Evolutionary conservation across 805 yeast species (phyloP), one percentile per base, ranked within the genome.

Genomic region (Barnettozyma vustinii): DNA sequence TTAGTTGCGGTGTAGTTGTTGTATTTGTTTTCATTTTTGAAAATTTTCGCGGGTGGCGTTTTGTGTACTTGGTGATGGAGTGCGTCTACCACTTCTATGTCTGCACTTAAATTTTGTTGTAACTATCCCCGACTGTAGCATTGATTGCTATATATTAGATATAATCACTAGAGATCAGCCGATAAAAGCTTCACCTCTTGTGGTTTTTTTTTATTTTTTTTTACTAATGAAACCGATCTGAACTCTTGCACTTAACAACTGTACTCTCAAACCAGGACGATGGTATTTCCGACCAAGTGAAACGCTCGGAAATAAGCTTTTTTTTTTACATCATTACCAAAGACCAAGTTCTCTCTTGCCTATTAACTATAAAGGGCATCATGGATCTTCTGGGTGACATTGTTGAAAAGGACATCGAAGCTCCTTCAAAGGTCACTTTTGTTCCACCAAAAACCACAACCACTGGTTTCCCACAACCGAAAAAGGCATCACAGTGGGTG

Each of bases 391-490:
- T 66, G 66, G 89, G 96, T 27, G 92, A 84, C 49, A 92, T 92
- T 64, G 92, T 97, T 63, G 84, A 92, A 60, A 91, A 74, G 65
- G 92, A 94, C 51, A 89, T 81, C 2, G 95, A 83, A 52, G 96
- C 97, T 70, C 97, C 98, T 45, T 95, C 85, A 66, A 74, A 89
- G 15, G 97, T 97, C 64, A 87, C 96, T 72, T 62, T 91, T 87
- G 23, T 30, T 12, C 36, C 43, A 9, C 43, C 37, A 5, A 9
- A 71, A 84, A 86, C 56, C 95, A 96, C 56, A 85, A 74, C 61
- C 80, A 83, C 54, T 84, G 79, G 40, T 94, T 97, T 56, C 88
- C 98, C 61, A 83, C 96, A 19, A 83, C 90, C 26, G 84, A 64
- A 55, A 87, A 88, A 60, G 76, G 78, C 73, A 84, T 86, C 65